Conservation (phyloP, 2,329 filamentous ascomycete genomes). For the Xenoacremonium recifei region DNA sequence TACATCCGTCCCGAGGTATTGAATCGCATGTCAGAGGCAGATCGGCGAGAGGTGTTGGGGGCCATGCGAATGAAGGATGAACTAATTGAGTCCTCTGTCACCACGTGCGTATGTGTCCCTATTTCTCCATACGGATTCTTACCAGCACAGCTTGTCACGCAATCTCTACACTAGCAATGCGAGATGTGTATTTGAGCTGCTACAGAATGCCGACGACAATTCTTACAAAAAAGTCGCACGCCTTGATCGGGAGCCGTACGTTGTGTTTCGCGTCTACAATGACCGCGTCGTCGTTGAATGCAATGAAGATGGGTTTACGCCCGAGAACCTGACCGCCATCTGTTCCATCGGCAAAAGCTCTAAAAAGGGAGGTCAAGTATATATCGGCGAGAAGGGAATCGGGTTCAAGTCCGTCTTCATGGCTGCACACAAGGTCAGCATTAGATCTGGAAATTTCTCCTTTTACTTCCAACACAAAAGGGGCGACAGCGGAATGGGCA, state of each 20-base stretch:
- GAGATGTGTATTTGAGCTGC: slow-evolving; percentile 51
- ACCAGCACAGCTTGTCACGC: slow-evolving; percentile 34
- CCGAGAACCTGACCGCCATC: slow-evolving; percentile 42
- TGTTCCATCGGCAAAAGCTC: slow-evolving; percentile 46
- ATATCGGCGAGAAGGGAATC: slow-evolving; percentile 51
- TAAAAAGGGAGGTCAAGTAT: slow-evolving; percentile 39
- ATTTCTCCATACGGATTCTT: not conserved
- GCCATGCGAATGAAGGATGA: slow-evolving; percentile 21
- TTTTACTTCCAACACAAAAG: slow-evolving; percentile 42
- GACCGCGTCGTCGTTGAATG: slow-evolving; percentile 44
- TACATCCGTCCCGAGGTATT: slow-evolving; percentile 20
- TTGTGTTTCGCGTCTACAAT: slow-evolving; percentile 35
- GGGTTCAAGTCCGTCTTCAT: slow-evolving; percentile 53
- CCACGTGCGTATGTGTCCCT: slow-evolving; percentile 10
- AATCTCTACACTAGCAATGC: slow-evolving; percentile 42
- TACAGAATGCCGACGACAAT: slow-evolving; percentile 57
- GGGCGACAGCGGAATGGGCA: slow-evolving; percentile 47
- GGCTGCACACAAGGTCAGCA: slow-evolving; percentile 41
- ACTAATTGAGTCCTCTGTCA: slow-evolving; percentile 21
- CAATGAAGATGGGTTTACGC: slow-evolving; percentile 48
- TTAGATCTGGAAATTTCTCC: slow-evolving; percentile 42
- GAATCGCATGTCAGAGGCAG: slow-evolving; percentile 13
- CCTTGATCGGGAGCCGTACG: slow-evolving; percentile 23
- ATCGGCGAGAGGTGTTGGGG: slow-evolving; percentile 18
- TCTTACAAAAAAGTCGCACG: slow-evolving; percentile 28